Evolutionary conservation across 257 asterid species (phyloP).

Genomic region (Primulina tabacum): DNA sequence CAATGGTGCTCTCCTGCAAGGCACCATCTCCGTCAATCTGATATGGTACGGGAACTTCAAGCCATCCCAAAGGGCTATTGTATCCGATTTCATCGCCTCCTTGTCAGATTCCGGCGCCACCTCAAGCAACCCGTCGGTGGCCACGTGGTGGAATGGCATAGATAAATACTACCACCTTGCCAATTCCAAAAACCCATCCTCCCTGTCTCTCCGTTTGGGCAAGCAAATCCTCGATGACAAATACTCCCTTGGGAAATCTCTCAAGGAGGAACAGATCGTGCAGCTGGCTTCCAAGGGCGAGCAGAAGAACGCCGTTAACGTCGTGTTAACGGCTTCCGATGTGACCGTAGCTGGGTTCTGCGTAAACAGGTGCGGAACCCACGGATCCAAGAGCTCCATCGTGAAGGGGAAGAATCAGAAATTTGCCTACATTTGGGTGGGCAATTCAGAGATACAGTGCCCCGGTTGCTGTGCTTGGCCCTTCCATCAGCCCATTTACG

Average conservation of each 20-base stretch:
- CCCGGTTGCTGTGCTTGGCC: slow-evolving; percentile 46
- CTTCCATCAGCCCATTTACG: slow-evolving; percentile 46
- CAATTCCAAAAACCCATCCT: slow-evolving; percentile 34
- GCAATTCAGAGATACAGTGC: slow-evolving; percentile 36
- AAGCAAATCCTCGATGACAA: slow-evolving; percentile 31
- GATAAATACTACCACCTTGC: slow-evolving; percentile 45
- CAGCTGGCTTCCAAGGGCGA: slow-evolving; percentile 38
- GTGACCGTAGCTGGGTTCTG: slow-evolving; percentile 40
- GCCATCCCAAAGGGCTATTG: slow-evolving; percentile 42
- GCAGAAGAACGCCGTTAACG: slow-evolving; percentile 30
- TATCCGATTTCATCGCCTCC: slow-evolving; percentile 43
- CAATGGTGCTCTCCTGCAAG: slow-evolving; percentile 43
- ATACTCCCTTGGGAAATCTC: slow-evolving; percentile 39
- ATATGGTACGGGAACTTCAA: slow-evolving; percentile 52
- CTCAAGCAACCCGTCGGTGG: slow-evolving; percentile 37
- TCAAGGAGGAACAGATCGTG: slow-evolving; percentile 30
- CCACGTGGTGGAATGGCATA: slow-evolving; percentile 48
- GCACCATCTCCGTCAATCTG: slow-evolving; percentile 37
- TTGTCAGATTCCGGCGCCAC: slow-evolving; percentile 25
- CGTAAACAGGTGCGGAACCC: slow-evolving; percentile 36
- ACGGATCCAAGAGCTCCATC: slow-evolving; percentile 29
- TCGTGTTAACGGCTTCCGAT: slow-evolving; percentile 36
- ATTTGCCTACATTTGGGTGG: slow-evolving; percentile 46
- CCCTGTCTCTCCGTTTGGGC: slow-evolving; percentile 30
- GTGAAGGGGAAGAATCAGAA: slow-evolving; percentile 26